Base-by-base conservation (phyloP, 768 basidiomycete genomes). In the Russula griseocarnosa region DNA sequence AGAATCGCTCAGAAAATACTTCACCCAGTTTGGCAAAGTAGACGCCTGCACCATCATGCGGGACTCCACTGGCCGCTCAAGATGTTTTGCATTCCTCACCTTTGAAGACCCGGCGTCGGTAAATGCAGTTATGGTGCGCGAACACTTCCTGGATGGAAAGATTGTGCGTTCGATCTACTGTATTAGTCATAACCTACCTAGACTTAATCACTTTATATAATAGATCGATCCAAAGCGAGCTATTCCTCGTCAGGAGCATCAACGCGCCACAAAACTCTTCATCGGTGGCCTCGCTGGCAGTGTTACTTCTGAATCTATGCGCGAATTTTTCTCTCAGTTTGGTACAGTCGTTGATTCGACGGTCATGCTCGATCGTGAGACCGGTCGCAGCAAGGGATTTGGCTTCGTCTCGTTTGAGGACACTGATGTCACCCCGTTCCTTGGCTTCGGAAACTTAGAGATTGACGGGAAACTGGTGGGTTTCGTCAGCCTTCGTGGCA, bases 201-300 rank as follows among this genome's bases (percentile, higher is more conserved):
- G 55, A 1, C 24, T 32, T 44, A 34, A 46, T 60, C 52, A 62
- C 58, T 18, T 60, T 32, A n/a, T 30, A 40, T 55, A 68, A 36
- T 72, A 98, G 95, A 98, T 98, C 74, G 96, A 98, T 71, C 96
- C 96, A 18, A 98, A 98, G 77, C 86, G 95, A 62, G 96, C 96
- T 5, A 96, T 98, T 67, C 96, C 96, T 22, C 84, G 94, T 60
- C 90, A 94, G 73, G 96, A 98, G 66, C 94, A 96, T 70, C 89
- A 91, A 65, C 83, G 89, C 13, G 90, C 91, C 7, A 92, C 92
- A 14, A 96, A 98, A 72, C 79, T 98, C 58, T 98, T 98, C 73
- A 94, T 98, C 49, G 95, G 96, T 58, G 93, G 94, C 24, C 82
- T 98, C 1, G 89, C 94, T 14, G 87, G 88, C 44, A 85, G 86